Base-by-base conservation (phyloP, 2,329 filamentous ascomycete genomes). In the Aspergillus sp. region DNA sequence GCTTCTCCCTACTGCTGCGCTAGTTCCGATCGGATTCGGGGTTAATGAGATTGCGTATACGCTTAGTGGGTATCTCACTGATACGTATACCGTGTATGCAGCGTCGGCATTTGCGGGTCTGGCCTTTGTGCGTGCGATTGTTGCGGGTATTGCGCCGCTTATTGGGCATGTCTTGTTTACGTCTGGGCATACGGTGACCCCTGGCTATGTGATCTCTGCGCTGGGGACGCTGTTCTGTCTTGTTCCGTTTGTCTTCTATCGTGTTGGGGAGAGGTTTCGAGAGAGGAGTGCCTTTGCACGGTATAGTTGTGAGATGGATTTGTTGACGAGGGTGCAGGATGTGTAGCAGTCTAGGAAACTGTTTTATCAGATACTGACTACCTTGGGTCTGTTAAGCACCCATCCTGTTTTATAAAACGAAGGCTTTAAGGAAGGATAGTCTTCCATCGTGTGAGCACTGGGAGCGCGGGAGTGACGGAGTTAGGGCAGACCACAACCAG, bases 231-330 rank as follows among this genome's bases (percentile, higher is more conserved):
- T 64, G 7, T 66, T 65, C 39, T 60, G 55, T 22, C 27, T 55
- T 12, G 46, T 58, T 7, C 58, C 64, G 6, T 42, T 56, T 22
- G 33, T 62, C 15, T 65, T 66, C 19, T 37, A 49, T 6, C 40
- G 50, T 5, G 57, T 57, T 49, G 62, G 62, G 33, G 50, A 44
- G 33, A 41, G 47, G 27, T 58, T 62, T 46, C 54, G 59, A n/a
- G 49, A 50, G 20, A 47, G 44, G 22, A 61, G 59, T n/a, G 56
- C 42, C 33, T 64, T 64, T 59, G 61, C 61, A 13, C 20, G 22
- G 84, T 81, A n/a, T 20, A 54, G 51, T 30, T 34, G 24, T 39
- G 51, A 47, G 51, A 17, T 54, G 12, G 22, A 54, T 5, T 19
- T 40, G 27, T 53, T 45, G 41, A 53, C 51, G 3, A 15, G 24